Conservation (phyloP, 345 rosid genomes). For the Angophora floribunda region DNA sequence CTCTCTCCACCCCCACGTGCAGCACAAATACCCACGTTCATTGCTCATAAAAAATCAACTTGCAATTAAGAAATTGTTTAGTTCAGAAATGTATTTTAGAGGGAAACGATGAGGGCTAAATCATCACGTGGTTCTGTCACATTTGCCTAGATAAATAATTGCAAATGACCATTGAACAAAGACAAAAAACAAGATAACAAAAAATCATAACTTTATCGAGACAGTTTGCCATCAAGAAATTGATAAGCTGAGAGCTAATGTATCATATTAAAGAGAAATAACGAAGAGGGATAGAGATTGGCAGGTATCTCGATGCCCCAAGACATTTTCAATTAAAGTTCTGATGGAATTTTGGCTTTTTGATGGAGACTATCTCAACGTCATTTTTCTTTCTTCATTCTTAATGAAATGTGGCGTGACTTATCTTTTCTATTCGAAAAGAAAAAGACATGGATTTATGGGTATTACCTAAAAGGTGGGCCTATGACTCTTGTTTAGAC, state of each 20-base stretch:
- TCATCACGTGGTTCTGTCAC: neutral
- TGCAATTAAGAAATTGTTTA: no score
- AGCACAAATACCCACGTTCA: no score
- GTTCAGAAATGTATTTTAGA: no score
- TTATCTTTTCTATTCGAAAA: no score
- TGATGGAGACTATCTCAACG: neutral
- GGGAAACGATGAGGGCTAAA: neutral
- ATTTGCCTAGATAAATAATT: neutral
- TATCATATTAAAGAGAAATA: neutral
- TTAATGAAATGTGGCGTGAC: no score
- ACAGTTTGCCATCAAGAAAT: neutral
- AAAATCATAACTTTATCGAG: neutral
- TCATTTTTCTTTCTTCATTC: neutral
- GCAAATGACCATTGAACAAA: neutral
- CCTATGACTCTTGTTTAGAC: no score
- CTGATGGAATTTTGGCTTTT: neutral
- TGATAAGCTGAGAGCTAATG: neutral
- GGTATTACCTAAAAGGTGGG: no score
- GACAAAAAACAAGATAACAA: neutral
- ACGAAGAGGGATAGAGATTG: neutral
- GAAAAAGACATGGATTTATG: no score
- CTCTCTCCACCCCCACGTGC: no score
- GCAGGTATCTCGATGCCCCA: neutral
- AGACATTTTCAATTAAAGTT: neutral
- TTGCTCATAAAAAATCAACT: no score